phyloP scores from a whole-genome alignment of 2,329 filamentous ascomycete species.

The Fusarium xylarioides region DNA sequence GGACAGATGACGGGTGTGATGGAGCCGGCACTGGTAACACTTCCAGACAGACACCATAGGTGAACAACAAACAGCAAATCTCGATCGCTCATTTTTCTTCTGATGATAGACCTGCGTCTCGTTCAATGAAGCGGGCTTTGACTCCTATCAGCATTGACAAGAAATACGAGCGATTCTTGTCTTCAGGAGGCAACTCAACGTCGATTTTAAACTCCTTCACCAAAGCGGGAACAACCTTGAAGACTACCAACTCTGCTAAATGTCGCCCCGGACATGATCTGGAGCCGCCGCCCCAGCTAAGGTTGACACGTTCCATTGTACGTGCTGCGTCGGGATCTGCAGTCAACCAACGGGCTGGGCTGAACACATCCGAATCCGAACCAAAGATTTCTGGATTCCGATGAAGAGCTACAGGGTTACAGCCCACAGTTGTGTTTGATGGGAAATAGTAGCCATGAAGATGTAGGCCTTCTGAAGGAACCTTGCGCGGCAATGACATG shows the following conservation, averaged over 20 bases:
- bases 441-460: slow-evolving; percentile 55
- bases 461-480: slow-evolving; percentile 49
- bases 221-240: slow-evolving; percentile 54
- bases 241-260: slow-evolving; percentile 60
- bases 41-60: background rate
- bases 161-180: slow-evolving; percentile 58
- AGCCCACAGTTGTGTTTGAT: slow-evolving; percentile 58
- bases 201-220: slow-evolving; percentile 57
- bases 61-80: background rate
- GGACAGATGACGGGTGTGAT: background rate
- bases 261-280: slow-evolving; percentile 61
- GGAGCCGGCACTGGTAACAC: background rate
- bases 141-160: slow-evolving; percentile 62
- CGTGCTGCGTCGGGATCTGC: slow-evolving; percentile 41
- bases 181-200: slow-evolving; percentile 50
- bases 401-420: slow-evolving; percentile 61
- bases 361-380: slow-evolving; percentile 52
- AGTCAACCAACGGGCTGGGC: slow-evolving; percentile 59
- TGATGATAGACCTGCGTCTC: background rate
- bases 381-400: slow-evolving; percentile 61
- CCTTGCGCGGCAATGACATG: slow-evolving; percentile 60
- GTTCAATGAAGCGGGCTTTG: slow-evolving; percentile 50
- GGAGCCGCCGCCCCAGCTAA: slow-evolving; percentile 62
- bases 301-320: slow-evolving; percentile 58
- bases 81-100: no score